Evolutionary conservation across 371 early-diverging fungal genomes (phyloP), one percentile per base, ranked within the genome.

Genomic region (Nematocida sp.): DNA sequence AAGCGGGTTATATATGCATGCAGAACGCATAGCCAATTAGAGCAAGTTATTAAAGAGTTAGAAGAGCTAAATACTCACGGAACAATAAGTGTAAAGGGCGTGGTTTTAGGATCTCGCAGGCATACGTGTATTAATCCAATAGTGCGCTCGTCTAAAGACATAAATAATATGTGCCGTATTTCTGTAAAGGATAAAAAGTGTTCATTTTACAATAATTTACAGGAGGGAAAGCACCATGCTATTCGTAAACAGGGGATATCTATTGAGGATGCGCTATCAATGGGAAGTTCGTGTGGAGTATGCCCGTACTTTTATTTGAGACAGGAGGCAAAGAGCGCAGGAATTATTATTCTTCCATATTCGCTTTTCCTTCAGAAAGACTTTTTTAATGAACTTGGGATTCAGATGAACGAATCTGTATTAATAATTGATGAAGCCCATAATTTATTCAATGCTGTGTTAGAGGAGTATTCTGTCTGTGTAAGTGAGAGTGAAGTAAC

Each of bases 361-460:
- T 82, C 76, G 45, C 61, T 86, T 54, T 44, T 88, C 15, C 85
- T 88, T 47, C 67, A 72, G 5, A 57, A 71, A 67, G 84, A 85
- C 62, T 82, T 82, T 11, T 72, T 86, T 25, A 82, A 72, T 44
- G 84, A 82, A 50, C 2, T 66, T 25, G 67, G 83, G 39, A 82
- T 88, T n/a, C 52, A 82, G 62, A 56, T 83, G 45, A n/a, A 56
- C 15, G 80, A 84, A 52, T 72, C 76, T 18, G 83, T 88, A 46
- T 44, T 88, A 11, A 72, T 88, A 45, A 82, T 88, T 56, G 88
- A 88, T 73, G 88, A 88, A 69, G 87, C 85, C 23, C 88, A 88
- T 72, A 88, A 88, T 67, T 82, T 88, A 52, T 84, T 71, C 72
- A 83, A 85, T 2, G 71, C 84, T 11, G 83, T 88, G 13, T 74